phyloP scores from a whole-genome alignment of 495 filamentous ascomycete species.

The Penicillium soppii region DNA sequence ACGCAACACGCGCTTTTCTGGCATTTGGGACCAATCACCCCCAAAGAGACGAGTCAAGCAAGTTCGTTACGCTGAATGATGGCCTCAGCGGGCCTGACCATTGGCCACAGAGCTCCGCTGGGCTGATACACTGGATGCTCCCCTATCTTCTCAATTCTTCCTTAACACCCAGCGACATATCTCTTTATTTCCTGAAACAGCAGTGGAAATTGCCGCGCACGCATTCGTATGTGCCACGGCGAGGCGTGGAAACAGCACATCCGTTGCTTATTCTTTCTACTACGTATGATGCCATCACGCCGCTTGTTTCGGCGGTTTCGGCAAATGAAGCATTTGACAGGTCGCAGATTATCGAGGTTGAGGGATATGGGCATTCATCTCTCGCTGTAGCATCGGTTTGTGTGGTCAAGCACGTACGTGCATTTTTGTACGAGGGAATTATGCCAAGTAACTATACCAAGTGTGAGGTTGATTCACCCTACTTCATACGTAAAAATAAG shows the following conservation, averaged over 20 bases:
- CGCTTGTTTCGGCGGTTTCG: slow-evolving; percentile 36
- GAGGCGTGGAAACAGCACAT: slow-evolving; percentile 31
- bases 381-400: slow-evolving; percentile 41
- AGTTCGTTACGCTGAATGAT: slow-evolving; percentile 11
- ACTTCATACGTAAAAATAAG: slow-evolving; percentile 29
- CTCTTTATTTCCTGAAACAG: slow-evolving; percentile 33
- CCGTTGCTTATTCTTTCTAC: slow-evolving; percentile 43
- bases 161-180: no score
- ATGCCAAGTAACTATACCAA: slow-evolving; percentile 30
- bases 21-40: slow-evolving; percentile 22
- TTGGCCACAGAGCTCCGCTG: slow-evolving; percentile 6
- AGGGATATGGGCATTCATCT: slow-evolving; percentile 46
- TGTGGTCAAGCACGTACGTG: slow-evolving; percentile 30
- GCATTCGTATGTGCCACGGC: slow-evolving; percentile 34
- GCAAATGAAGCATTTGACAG: slow-evolving; percentile 38
- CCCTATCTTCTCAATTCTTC: no score
- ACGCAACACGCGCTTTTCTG: slow-evolving; percentile 39
- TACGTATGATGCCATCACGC: slow-evolving; percentile 44
- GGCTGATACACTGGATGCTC: no score
- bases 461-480: slow-evolving; percentile 33
- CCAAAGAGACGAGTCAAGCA: background rate
- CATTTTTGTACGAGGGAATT: slow-evolving; percentile 36
- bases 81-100: slow-evolving; percentile 1
- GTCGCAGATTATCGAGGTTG: slow-evolving; percentile 39
- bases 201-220: slow-evolving; percentile 39